Evolutionary conservation across 192 early-diverging fungal genomes (phyloP), one percentile per base, ranked within the genome.

Genomic region (Gonapodya sp.): DNA sequence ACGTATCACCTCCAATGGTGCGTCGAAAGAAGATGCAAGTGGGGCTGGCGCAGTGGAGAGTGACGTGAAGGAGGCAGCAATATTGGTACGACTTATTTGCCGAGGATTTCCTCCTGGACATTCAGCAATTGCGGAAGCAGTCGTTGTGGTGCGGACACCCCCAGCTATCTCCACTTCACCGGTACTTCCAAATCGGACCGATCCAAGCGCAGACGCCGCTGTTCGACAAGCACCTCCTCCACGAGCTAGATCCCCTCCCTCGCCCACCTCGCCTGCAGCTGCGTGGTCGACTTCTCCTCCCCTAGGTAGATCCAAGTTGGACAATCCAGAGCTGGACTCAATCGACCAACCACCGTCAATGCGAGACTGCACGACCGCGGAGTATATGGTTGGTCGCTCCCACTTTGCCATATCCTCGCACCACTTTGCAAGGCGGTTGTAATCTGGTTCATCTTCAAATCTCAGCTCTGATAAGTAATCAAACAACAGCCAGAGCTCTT

Each of bases 391-490:
- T 16, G 46, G 46, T 16, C 46, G 46, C 46, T 64, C 46, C 46
- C 46, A 64, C 46, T 8, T 24, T 24, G 46, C 46, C 78, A 88
- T 75, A 1, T 82, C 78, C 18, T 84, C 46, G 18, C 84, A 64
- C 78, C 83, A 35, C 0, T 36, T 18, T 31, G 80, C 73, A n/a
- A 88, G 34, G 30, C 73, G 78, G 1, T 79, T 78, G 73, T 88
- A 88, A 79, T 88, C 83, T 24, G 86, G 85, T 36, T 36, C 35
- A 78, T 83, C 85, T 1, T 31, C 75, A 81, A 83, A 88, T 35
- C 82, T 64, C 14, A 88, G 81, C 74, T 32, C 31, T 1, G 30
- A 30, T 1, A 88, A 73, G 80, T 88, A 84, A n/a, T 36, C 36
- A 32, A 78, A 84, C 46, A 85, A 73, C 78, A 78, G 64, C 35